Evolutionary conservation across 2,329 filamentous ascomycete genomes (phyloP).

Genomic region (Paecilomyces niveus): DNA sequence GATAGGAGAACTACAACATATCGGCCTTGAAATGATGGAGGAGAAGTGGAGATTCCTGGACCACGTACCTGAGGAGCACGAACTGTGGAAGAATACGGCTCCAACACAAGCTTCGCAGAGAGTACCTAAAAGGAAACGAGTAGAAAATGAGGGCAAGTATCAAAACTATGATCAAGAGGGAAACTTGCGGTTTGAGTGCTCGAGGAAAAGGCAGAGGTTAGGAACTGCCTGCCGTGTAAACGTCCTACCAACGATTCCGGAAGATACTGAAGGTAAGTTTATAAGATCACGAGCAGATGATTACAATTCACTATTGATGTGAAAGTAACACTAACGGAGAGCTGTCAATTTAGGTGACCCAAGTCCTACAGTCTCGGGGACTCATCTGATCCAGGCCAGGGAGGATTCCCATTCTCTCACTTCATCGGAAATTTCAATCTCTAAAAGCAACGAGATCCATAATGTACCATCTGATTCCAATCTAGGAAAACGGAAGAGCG

Average conservation of each 20-base stretch:
- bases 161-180: neutral
- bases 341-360: neutral
- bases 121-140: neutral
- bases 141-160: neutral
- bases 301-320: neutral
- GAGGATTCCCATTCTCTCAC: neutral
- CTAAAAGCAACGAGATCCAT: neutral
- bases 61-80: neutral
- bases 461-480: neutral
- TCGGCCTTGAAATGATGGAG: neutral
- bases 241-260: neutral
- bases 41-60: neutral
- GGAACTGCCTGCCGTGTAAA: neutral
- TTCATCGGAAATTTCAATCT: neutral
- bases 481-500: neutral
- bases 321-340: neutral
- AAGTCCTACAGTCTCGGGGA: neutral
- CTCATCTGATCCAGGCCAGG: neutral
- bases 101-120: neutral
- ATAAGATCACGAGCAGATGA: too few relatives aligned
- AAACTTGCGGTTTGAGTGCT: neutral
- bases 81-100: neutral
- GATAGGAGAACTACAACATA: neutral
- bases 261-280: neutral
- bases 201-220: neutral